Conservation (phyloP, 1,139 yeast genomes). For the Debaryomyces nepalensis region DNA sequence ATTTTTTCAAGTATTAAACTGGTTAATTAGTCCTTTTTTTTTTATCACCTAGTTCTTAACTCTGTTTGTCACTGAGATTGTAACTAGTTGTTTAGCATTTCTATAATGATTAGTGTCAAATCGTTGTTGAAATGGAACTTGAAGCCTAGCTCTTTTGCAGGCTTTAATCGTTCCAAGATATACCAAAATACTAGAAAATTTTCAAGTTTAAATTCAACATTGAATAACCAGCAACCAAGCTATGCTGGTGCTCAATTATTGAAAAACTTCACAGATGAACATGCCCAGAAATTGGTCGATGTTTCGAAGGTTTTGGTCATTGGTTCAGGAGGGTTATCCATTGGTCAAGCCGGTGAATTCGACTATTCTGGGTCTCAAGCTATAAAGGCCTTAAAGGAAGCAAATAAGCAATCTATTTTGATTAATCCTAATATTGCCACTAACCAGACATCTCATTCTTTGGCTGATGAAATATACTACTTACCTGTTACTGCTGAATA, state of each 20-base stretch:
- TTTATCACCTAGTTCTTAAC: constrained; percentile 1
- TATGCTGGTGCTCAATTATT: constrained; percentile 44
- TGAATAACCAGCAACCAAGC: constrained; percentile 12
- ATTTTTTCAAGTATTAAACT: constrained; percentile 12
- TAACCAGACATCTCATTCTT: constrained; percentile 92
- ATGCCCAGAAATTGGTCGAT: constrained; percentile 63
- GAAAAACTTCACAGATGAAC: constrained; percentile 38
- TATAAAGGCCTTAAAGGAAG: constrained; percentile 92
- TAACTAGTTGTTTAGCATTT: not conserved
- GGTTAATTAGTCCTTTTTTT: not conserved
- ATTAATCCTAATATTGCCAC: constrained; percentile 98
- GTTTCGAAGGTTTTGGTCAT: constrained; percentile 88
- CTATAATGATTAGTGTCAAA: constrained; percentile 13
- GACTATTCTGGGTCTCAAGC: constrained; percentile 99
- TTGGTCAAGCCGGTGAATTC: constrained; percentile 99
- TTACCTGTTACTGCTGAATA: constrained; percentile 97
- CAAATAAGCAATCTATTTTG: constrained; percentile 79
- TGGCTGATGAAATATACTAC: constrained; percentile 94
- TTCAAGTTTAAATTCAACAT: constrained; percentile 12
- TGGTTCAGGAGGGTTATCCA: constrained; percentile 97
- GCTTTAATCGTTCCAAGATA: constrained; percentile 10
- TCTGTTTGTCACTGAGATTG: constrained; percentile 1
- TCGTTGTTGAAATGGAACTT: constrained; percentile 9
- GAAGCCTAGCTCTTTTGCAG: constrained; percentile 9
- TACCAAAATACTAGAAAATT: constrained; percentile 12